Conservation (phyloP, 2,329 filamentous ascomycete genomes). For the Alternaria brassicae region DNA sequence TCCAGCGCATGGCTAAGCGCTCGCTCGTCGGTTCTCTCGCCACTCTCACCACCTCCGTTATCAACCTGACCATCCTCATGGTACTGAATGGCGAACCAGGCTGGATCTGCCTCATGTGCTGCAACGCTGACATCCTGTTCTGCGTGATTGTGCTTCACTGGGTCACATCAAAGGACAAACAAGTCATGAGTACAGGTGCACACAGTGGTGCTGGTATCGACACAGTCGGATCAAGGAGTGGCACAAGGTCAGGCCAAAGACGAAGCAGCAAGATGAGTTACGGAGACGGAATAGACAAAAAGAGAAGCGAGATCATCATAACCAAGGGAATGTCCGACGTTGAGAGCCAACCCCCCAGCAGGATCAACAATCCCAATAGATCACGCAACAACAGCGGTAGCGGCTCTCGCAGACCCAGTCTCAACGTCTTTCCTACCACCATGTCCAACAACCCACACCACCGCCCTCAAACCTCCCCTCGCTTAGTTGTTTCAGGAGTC, state of each 20-base stretch:
- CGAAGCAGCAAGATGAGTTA: neutral
- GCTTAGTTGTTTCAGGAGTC: neutral
- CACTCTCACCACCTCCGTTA: constrained; percentile 65
- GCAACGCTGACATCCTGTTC: neutral
- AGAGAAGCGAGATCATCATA: neutral
- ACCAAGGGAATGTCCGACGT: neutral
- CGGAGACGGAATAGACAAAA: neutral
- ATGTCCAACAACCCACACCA: neutral
- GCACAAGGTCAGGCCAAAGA: neutral
- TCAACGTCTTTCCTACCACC: neutral
- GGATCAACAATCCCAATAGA: neutral
- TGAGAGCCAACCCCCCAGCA: neutral
- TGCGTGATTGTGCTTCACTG: constrained; percentile 67
- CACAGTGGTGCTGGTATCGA: neutral
- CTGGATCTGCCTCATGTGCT: constrained; percentile 69
- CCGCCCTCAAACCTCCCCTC: neutral
- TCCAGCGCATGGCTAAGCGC: constrained; percentile 62
- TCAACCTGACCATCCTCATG: constrained; percentile 66
- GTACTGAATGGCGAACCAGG: constrained; percentile 66
- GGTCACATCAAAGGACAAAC: constrained; percentile 54
- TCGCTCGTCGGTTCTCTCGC: constrained; percentile 66
- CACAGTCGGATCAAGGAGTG: neutral
- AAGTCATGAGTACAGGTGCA: neutral
- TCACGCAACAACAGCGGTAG: neutral
- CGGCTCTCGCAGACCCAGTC: neutral